Percentiles rank a stretch among this genome's conserved stretches.
phyloP scores from a whole-genome alignment of 495 filamentous ascomycete genomes.

The Chaetomium fimeti region DNA sequence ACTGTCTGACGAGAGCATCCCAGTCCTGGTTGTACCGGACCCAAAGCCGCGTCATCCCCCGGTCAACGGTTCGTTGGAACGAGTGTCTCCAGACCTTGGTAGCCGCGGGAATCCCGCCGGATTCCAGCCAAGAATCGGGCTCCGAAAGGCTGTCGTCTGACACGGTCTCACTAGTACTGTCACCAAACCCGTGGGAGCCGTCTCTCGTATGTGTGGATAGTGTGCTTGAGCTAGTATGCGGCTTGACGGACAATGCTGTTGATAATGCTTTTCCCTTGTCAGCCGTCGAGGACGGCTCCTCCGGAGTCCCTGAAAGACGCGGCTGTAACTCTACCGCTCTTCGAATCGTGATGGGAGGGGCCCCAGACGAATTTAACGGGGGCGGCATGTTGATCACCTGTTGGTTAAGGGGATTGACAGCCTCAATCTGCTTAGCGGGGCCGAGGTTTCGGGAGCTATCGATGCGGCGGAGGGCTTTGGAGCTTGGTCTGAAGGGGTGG shows the following conservation, averaged over 20 bases:
- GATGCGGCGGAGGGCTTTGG: conserved; percentile 19
- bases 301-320: background rate
- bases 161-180: conserved; percentile 27
- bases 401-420: background rate
- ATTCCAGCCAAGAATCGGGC: conserved; percentile 26
- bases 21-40: conserved; percentile 30
- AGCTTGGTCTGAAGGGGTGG: background rate
- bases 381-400: background rate
- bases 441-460: conserved; percentile 27
- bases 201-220: conserved; percentile 19
- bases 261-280: background rate
- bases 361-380: background rate
- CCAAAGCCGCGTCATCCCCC: conserved; percentile 28
- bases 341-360: background rate
- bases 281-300: background rate
- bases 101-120: conserved; percentile 9
- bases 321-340: background rate
- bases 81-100: conserved; percentile 19
- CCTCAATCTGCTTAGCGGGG: background rate
- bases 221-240: conserved; percentile 30
- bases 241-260: conserved; percentile 8
- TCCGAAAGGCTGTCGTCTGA: conserved; percentile 35
- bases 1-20: conserved; percentile 27
- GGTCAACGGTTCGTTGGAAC: conserved; percentile 21
- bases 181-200: conserved; percentile 9